Evolutionary conservation across 2,329 filamentous ascomycete genomes (phyloP).

Genomic region (Colletotrichum endophyticum): DNA sequence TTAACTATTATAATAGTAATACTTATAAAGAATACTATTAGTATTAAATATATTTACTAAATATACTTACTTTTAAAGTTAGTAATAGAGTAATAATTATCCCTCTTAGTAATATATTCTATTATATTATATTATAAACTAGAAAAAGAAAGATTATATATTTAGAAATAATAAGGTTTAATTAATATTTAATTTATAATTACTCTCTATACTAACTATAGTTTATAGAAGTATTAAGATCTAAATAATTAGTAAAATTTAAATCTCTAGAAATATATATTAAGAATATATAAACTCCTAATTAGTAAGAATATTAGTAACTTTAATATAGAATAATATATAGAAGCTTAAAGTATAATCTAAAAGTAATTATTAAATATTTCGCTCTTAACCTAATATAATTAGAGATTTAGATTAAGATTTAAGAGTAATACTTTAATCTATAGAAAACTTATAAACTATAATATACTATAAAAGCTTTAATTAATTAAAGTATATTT

Average conservation of each 20-base stretch:
- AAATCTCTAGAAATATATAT: background rate
- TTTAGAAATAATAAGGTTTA: background rate
- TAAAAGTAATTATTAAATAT: background rate
- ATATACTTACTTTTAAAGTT: background rate
- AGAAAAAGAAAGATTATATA: background rate
- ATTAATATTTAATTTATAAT: background rate
- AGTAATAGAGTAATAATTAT: background rate
- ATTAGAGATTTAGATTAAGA: background rate
- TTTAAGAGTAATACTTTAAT: background rate
- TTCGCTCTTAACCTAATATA: background rate
- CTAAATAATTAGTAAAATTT: background rate
- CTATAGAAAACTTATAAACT: background rate
- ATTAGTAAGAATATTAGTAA: background rate
- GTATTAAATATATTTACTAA: background rate
- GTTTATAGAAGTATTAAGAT: background rate
- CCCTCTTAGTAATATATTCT: background rate
- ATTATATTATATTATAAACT: background rate
- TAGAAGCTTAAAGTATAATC: background rate
- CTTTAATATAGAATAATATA: background rate
- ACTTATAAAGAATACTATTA: background rate
- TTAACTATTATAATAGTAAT: background rate
- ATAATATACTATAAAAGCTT: background rate
- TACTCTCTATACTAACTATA: background rate
- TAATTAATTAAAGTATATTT: background rate
- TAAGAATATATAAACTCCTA: background rate